Base-by-base conservation (phyloP, 1,284 basidiomycete genomes). In the Ceratobasidium sp. region DNA sequence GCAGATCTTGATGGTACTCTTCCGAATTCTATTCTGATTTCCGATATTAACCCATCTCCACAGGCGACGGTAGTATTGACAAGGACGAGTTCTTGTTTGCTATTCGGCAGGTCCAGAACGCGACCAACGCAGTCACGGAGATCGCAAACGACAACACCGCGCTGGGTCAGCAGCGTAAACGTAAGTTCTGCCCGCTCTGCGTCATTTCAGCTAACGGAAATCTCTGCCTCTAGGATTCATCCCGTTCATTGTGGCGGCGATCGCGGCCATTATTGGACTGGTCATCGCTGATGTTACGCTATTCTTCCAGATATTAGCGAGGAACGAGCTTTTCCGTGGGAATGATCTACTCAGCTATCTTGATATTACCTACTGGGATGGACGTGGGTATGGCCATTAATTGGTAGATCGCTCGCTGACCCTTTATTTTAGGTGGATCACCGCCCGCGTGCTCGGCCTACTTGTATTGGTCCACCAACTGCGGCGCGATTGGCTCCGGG, bases 401-500 rank as follows among this genome's bases (percentile, higher is more conserved):
- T 8, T 24, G 11, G 19, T 64, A 19, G 6, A 2, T 4, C 36
- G 17, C 14, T 24, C 17, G 19, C 60, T 48, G 17, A 36, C 36
- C 11, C 41, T 41, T 22, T 9, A 22, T 11, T 62, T 7, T 19
- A 36, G 31, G 27, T 6, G 41, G 60, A 5, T 22, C 36, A 3
- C 60, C 60, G 5, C 67, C 67, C 1, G 9, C 50, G 4, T 71
- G 67, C 54, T 29, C 51, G 15, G 54, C 56, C 15, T 71, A 71
- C n/a, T 22, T 71, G 67, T 71, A 71, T 53, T 71, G 56, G 44
- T 71, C 67, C 2, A 44, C 67, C 14, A 29, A 54, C 6, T 71
- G 67, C 36, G 67, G 53, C 24, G 67, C 67, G 19, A 54, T 71
- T 48, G 67, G 67, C 9, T 57, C 67, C 19, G 22, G 31, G 8